phyloP scores from a whole-genome alignment of 192 early-diverging fungal genomes.

The Coemansia sp. region DNA sequence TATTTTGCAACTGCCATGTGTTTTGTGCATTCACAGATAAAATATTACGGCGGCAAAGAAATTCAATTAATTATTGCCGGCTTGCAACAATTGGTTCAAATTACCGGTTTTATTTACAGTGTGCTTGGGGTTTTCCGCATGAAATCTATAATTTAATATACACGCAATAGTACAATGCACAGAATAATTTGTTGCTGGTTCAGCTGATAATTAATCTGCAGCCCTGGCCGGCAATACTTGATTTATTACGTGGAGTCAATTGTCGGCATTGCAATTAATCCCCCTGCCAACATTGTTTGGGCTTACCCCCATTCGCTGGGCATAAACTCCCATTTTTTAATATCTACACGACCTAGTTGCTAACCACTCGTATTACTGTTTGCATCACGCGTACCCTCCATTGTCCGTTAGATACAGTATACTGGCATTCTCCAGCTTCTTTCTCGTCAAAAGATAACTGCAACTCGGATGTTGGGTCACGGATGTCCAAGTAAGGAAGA shows the following conservation, averaged over 20 bases:
- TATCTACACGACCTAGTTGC: neutral
- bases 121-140: neutral
- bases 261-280: neutral
- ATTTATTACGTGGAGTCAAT: conserved; percentile 3
- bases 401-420: neutral
- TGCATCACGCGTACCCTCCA: neutral
- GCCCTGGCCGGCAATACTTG: neutral
- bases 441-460: too few species aligned
- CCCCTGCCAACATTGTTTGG: neutral
- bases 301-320: neutral
- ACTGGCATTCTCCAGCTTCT: neutral
- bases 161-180: neutral
- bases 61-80: neutral
- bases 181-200: neutral
- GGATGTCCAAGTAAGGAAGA: neutral
- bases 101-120: neutral
- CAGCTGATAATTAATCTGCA: neutral
- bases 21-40: neutral
- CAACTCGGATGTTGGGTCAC: too few species aligned
- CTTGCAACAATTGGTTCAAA: neutral
- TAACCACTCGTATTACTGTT: neutral
- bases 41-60: neutral
- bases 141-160: neutral
- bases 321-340: neutral
- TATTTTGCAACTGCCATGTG: neutral